Evolutionary conservation across 2,329 filamentous ascomycete species (phyloP), one percentile per base, ranked within the genome.

Genomic region (Cladosporium velox): DNA sequence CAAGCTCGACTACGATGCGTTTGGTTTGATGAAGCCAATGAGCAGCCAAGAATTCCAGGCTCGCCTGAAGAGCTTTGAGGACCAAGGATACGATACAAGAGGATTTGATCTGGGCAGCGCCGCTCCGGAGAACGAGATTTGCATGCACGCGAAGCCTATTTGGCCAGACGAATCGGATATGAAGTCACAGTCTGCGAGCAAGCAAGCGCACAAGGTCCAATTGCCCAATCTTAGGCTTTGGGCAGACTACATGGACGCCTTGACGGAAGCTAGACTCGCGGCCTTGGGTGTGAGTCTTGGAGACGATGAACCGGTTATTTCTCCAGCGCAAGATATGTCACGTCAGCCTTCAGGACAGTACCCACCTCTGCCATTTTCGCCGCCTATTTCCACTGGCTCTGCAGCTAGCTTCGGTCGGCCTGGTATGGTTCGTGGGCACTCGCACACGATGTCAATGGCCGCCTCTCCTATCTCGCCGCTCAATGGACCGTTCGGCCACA

Each of bases 231-330:
- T 90, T 68, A 88, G 89, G 49, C 85, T 87, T 72, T 91, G 90
- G 89, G 90, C 92, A 73, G 83, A 88, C 30, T 97, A 98, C 77
- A 90, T 93, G 66, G 86, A 90, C 64, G 89, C 90, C 70, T 82
- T 98, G 41, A 88, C 91, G 71, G 95, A 99, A 80, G 92, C 94
- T 67, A 99, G 97, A 80, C 84, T 99, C 62, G 89, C 93, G 68
- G 93, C 94, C 60, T 84, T 99, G 65, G 95, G 95, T 70, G 95
- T 98, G 14, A 93, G 88, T 21, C 85, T 91, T 67, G 91, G 88
- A 41, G 88, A 90, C 59, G 91, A 95, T 61, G 87, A 88, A 12
- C 80, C 81, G 32, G 80, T 86, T 67, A 79, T 84, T 62, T 41
- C 41, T 21, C 80, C 84, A 51, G 51, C 68, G 4, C 70, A 73